Evolutionary conservation across 139 green algal genomes (phyloP), one percentile per base, ranked within the genome.

Genomic region (Picochlorum sp.): DNA sequence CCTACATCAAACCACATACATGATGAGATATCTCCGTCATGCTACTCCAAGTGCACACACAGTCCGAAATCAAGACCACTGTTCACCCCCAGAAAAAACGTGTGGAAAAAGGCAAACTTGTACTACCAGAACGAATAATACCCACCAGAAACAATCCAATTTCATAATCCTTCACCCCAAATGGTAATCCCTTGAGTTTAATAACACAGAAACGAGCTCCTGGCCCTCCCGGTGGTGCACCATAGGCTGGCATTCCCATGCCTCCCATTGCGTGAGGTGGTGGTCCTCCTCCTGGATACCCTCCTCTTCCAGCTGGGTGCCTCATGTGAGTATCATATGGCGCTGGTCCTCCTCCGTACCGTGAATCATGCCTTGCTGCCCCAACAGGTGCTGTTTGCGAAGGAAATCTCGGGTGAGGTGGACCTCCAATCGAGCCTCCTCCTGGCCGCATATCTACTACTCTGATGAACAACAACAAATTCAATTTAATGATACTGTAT

Each of bases 91-190:
- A n/a, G 20, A n/a, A 13, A 3, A 3, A 28, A n/a, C 13, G 3
- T 57, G 58, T 21, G 5, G 38, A 34, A 34, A 59, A 34, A 59
- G 18, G 6, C 30, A 59, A 20, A 59, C 51, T 7, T 15, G 8
- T 28, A 14, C n/a, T 41, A 32, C 5, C 9, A 14, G n/a, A 49
- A 52, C 13, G 47, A 59, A 60, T 13, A 38, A 28, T 56, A 50
- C 83, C 64, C 66, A 93, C 85, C 83, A 91, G 66, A 72, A 91
- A 91, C 50, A 86, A 69, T 20, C 72, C 62, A 62, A 93, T 80
- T 47, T 91, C 85, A 37, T 88, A 74, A 58, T 93, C 85, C 44
- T 59, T 73, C 21, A 85, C 82, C 63, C 87, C 78, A 69, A 91
- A 93, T 1, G 87, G 87, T 60, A 94, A 72, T 28, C 87, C 85